A percentile compares a stretch with the other conserved stretches of the same genome.
Evolutionary conservation across 78 protist genomes (phyloP).

Genomic region (Creolimax fragrantissima): DNA sequence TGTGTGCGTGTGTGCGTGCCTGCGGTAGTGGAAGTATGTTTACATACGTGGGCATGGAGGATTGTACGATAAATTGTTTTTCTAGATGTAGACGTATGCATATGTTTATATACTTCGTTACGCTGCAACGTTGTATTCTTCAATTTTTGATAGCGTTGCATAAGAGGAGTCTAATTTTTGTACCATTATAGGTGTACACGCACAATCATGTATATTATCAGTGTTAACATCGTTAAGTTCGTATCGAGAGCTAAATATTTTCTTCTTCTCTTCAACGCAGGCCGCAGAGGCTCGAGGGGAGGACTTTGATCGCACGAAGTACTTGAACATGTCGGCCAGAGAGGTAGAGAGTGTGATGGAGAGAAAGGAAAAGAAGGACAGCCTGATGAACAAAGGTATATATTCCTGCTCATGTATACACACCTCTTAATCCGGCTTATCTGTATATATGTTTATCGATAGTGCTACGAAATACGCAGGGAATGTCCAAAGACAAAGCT

Average conservation of each 20-base stretch:
- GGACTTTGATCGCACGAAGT: background rate
- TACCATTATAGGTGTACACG: background rate
- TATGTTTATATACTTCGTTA: background rate
- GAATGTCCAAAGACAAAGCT: too few relatives aligned
- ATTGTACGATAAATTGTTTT: too few relatives aligned
- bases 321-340: background rate
- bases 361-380: conserved; percentile 4
- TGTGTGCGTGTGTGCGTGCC: background rate
- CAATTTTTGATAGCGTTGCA: background rate
- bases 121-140: background rate
- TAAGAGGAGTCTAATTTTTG: background rate
- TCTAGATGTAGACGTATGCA: background rate
- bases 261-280: background rate
- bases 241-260: too few relatives aligned
- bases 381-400: background rate
- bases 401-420: too few relatives aligned
- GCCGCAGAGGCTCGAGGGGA: background rate
- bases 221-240: background rate
- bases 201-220: background rate
- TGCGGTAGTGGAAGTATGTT: too few relatives aligned
- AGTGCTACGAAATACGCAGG: too few relatives aligned
- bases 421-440: too few relatives aligned
- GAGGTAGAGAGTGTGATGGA: background rate
- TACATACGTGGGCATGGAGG: too few relatives aligned
- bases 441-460: too few relatives aligned